phyloP scores from a whole-genome alignment of 495 filamentous ascomycete genomes.

The Aspergillus bridgeri region DNA sequence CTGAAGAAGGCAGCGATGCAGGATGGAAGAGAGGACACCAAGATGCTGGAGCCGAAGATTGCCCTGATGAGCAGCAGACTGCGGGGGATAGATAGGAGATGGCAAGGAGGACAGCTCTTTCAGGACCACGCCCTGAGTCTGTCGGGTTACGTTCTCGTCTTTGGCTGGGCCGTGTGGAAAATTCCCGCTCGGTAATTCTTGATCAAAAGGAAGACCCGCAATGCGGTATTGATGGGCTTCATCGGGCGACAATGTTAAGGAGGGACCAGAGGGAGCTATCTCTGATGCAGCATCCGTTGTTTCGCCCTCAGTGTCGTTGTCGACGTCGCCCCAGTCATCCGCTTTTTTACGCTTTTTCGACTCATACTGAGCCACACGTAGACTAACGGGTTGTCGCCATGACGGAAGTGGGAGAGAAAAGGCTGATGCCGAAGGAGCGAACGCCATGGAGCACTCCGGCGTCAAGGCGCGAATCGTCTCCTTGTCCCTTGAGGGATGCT shows the following conservation, averaged over 20 bases:
- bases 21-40: conserved; percentile 52
- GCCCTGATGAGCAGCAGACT: conserved; percentile 31
- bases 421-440: conserved; percentile 29
- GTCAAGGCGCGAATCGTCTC: conserved; percentile 6
- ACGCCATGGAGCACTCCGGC: conserved; percentile 28
- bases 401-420: conserved; percentile 42
- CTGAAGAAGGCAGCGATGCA: conserved; percentile 60
- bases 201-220: conserved; percentile 43
- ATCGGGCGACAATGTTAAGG: conserved; percentile 41
- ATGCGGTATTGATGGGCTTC: conserved; percentile 47
- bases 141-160: conserved; percentile 7
- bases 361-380: conserved; percentile 38
- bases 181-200: conserved; percentile 40
- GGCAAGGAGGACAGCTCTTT: conserved; percentile 29
- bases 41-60: conserved; percentile 57
- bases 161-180: conserved; percentile 41
- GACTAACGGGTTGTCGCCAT: conserved; percentile 35
- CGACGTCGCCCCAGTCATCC: conserved; percentile 26
- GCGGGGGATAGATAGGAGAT: conserved; percentile 34
- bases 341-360: conserved; percentile 37
- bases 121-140: conserved; percentile 17
- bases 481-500: background rate
- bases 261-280: conserved; percentile 16
- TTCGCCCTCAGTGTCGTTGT: conserved; percentile 21
- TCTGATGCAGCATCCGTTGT: conserved; percentile 40